Percentiles rank a stretch among this genome's conserved stretches.
Conservation (phyloP, 371 early-diverging fungal species). For the Circinella minor region DNA sequence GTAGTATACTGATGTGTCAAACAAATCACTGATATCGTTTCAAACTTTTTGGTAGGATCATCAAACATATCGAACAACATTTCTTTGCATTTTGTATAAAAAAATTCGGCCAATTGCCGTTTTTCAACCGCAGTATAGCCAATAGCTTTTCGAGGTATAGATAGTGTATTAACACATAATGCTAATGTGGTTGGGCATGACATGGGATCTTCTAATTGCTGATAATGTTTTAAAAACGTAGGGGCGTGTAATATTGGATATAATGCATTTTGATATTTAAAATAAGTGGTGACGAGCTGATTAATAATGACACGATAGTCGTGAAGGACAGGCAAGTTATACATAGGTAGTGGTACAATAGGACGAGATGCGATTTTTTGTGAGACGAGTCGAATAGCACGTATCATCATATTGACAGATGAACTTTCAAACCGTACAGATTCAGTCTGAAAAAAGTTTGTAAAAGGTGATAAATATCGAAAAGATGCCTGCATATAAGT, state of each 20-base stretch:
- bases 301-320: constrained; percentile 7
- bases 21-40: constrained; percentile 15
- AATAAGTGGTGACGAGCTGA: constrained; percentile 5
- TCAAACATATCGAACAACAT: constrained; percentile 24
- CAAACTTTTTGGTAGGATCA: constrained; percentile 22
- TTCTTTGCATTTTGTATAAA: constrained; percentile 17
- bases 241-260: constrained; percentile 15
- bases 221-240: constrained; percentile 14
- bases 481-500: constrained; percentile 12
- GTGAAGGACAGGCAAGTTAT: neutral
- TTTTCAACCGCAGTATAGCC: constrained; percentile 11
- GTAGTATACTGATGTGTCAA: neutral
- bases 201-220: constrained; percentile 11
- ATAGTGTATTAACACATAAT: constrained; percentile 12
- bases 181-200: constrained; percentile 18
- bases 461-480: constrained; percentile 21
- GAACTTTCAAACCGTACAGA: constrained; percentile 10
- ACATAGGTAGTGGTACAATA: neutral
- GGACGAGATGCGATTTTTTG: neutral
- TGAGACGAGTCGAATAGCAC: constrained; percentile 7
- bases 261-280: neutral
- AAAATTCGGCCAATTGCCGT: constrained; percentile 23
- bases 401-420: neutral
- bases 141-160: constrained; percentile 3
- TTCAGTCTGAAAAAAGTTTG: constrained; percentile 9